phyloP scores from a whole-genome alignment of 1,139 yeast species.

The Saccharomyces pastorianus region DNA sequence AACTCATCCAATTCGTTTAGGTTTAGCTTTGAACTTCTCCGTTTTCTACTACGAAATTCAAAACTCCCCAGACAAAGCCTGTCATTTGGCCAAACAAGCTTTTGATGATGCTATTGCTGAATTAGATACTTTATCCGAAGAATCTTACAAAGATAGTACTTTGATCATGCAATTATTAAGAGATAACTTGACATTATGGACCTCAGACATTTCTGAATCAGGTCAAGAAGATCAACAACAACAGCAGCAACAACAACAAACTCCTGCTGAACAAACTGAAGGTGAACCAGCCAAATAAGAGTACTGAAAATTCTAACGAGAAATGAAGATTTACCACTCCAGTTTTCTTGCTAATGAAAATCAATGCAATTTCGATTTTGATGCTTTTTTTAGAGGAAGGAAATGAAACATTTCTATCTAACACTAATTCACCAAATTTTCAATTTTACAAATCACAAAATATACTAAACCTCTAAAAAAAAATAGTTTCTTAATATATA shows the following conservation, averaged over 20 bases:
- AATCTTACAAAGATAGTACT: constrained; percentile 95
- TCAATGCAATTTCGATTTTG: neutral
- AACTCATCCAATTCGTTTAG: constrained; percentile 97
- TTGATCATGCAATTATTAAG: constrained; percentile 96
- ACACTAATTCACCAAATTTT: neutral
- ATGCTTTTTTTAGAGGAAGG: neutral
- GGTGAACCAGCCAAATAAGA: constrained; percentile 28
- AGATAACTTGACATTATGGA: constrained; percentile 97
- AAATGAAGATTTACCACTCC: constrained; percentile 1
- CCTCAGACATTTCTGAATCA: constrained; percentile 87
- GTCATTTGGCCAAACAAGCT: constrained; percentile 96
- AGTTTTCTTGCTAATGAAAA: constrained; percentile 1
- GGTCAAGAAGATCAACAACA: constrained; percentile 43
- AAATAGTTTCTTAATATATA: neutral
- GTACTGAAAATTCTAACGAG: neutral
- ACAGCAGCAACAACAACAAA: constrained; percentile 16
- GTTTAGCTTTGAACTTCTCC: constrained; percentile 94
- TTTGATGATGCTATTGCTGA: constrained; percentile 98
- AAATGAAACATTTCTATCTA: neutral
- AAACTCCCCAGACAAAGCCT: constrained; percentile 96
- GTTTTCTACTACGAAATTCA: constrained; percentile 97
- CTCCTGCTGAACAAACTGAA: constrained; percentile 42
- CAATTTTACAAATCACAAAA: neutral
- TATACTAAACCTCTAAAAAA: neutral
- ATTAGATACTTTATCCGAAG: constrained; percentile 92